Evolutionary conservation across 768 basidiomycete species (phyloP).

Genomic region (Hygrophorus russula): DNA sequence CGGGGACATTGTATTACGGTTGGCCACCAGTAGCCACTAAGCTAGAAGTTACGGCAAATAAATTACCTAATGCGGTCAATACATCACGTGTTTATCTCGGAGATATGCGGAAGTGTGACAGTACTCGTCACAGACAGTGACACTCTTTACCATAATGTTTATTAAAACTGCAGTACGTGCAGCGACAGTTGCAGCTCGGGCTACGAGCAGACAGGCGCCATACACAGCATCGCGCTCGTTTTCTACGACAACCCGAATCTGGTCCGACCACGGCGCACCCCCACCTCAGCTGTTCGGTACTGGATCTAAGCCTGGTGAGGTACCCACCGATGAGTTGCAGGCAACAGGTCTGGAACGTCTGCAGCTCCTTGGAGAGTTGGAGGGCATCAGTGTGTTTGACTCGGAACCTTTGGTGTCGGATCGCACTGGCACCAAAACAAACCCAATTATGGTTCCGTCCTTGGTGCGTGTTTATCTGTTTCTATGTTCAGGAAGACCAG

Average conservation of each 20-base stretch:
- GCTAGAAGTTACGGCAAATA: too few species aligned
- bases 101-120: not conserved
- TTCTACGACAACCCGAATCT: constrained; percentile 42
- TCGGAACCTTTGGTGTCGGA: constrained; percentile 73
- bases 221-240: constrained; percentile 37
- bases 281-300: constrained; percentile 60
- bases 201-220: constrained; percentile 21
- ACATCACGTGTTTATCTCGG: too few species aligned
- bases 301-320: constrained; percentile 61
- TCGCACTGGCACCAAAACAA: constrained; percentile 75
- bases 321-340: constrained; percentile 81
- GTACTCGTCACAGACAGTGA: not conserved
- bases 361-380: constrained; percentile 79
- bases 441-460: constrained; percentile 83
- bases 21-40: too few species aligned
- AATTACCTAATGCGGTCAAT: too few species aligned
- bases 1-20: too few species aligned
- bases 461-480: constrained; percentile 43
- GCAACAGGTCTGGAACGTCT: constrained; percentile 95
- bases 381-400: constrained; percentile 88
- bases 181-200: constrained; percentile 26
- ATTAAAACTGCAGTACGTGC: constrained; percentile 36
- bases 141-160: constrained; percentile 18
- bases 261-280: constrained; percentile 34
- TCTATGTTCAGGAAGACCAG: constrained; percentile 2